A percentile compares a stretch with the other conserved stretches of the same genome.
phyloP scores from a whole-genome alignment of 345 rosid genomes.

The Litchi chinensis region DNA sequence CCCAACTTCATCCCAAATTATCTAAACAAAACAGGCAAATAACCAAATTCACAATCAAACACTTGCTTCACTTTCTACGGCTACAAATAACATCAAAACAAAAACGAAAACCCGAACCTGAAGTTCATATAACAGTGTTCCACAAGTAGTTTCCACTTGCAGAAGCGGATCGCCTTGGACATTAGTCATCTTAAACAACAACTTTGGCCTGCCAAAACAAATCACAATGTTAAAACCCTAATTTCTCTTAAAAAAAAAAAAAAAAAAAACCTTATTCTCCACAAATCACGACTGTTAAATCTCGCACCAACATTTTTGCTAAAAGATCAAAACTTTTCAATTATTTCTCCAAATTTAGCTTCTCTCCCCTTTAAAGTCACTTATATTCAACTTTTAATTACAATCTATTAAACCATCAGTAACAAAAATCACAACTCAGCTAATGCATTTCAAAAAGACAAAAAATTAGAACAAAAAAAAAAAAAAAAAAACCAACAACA shows the following conservation, averaged over 20 bases:
- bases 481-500: background rate
- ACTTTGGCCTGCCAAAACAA: slow-evolving; percentile 30
- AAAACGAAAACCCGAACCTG: slow-evolving; percentile 50
- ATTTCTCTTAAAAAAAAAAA: background rate
- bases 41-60: slow-evolving; percentile 6
- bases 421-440: slow-evolving; percentile 5
- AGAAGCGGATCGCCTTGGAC: slow-evolving; percentile 47
- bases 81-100: background rate
- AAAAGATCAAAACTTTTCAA: background rate
- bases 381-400: background rate
- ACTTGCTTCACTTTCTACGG: background rate
- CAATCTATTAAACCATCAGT: background rate
- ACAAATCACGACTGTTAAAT: background rate
- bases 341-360: background rate
- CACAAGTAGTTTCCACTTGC: slow-evolving; percentile 84
- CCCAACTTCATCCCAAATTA: slow-evolving; percentile 98
- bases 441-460: background rate
- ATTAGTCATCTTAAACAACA: slow-evolving; percentile 47
- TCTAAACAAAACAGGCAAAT: slow-evolving; percentile 38
- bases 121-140: slow-evolving; percentile 78
- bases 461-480: background rate
- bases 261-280: background rate
- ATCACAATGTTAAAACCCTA: background rate
- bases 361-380: background rate
- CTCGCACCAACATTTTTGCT: background rate